Evolutionary conservation across 495 filamentous ascomycete species (phyloP), one percentile per base, ranked within the genome.

Genomic region (Aspergillus mulundensis): DNA sequence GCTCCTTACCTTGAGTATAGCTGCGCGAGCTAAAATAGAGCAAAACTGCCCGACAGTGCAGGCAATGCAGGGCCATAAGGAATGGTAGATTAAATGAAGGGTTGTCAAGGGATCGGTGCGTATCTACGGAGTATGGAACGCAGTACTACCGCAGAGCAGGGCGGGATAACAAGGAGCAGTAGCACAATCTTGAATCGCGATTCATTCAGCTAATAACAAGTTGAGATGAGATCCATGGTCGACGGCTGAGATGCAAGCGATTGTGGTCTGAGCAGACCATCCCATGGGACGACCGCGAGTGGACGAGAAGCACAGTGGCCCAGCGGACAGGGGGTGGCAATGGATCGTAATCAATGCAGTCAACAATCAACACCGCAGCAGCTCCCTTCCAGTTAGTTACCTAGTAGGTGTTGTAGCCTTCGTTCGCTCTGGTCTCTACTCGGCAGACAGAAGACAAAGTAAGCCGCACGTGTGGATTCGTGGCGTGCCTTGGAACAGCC

Each of bases 271-370:
- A 20, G 47, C 19, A 14, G 19, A 38, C 16, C 38, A 34, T 50
- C 48, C 64, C 66, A 56, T 43, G 66, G 64, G 59, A 56, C 57
- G 2, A 0, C 36, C 34, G 7, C 11, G 32, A 51, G 28, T 62
- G 66, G 69, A 64, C 28, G n/a, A 32, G 21, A 46, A 58, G 51
- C 54, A 60, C 59, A 66, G 44, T 72, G 66, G 64, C 24, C 25
- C 16, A 42, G 36, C 32, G 15, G 48, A 40, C 52, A 59, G 58
- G 63, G 62, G 57, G 60, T 57, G 57, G 59, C 59, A 44, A 61
- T 59, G 58, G 52, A 3, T n/a, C 16, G 7, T 23, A 39, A 24
- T 23, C 6, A 16, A 23, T 16, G 20, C 20, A 21, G 6, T 23
- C 48, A 50, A 50, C 48, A 50, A 25, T 38, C 48, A 50, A 39